Conservation (phyloP, 2,329 filamentous ascomycete species). For the Colletotrichum aenigma region DNA sequence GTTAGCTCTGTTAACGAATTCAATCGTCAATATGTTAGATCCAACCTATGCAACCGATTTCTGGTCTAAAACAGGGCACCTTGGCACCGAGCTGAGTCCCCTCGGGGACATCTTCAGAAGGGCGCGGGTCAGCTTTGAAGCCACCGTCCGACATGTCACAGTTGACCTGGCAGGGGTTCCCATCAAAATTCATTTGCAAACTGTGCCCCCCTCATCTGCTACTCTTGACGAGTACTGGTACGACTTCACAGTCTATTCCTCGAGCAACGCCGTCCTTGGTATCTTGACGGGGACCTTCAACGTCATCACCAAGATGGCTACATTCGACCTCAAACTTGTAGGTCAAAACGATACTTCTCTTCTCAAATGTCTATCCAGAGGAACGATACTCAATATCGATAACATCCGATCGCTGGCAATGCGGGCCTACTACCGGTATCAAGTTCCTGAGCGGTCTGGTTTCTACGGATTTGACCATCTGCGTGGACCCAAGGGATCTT, state of each 20-base stretch:
- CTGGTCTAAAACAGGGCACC: slow-evolving; percentile 21
- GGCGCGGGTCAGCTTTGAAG: neutral
- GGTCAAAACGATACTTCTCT: neutral
- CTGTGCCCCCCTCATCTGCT: neutral
- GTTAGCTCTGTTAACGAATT: neutral
- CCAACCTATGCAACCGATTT: slow-evolving; percentile 21
- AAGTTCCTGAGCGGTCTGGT: slow-evolving; percentile 7
- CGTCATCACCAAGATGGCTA: neutral
- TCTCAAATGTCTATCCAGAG: neutral
- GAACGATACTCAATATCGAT: neutral
- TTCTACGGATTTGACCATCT: slow-evolving; percentile 23
- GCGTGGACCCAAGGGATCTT: slow-evolving; percentile 2
- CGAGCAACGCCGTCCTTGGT: neutral
- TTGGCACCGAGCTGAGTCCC: slow-evolving; percentile 12
- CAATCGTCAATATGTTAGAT: neutral
- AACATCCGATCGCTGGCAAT: slow-evolving; percentile 17
- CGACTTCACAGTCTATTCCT: neutral
- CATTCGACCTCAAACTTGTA: neutral
- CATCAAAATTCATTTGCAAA: neutral
- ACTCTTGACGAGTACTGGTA: neutral
- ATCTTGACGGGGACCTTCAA: neutral
- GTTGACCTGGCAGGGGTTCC: neutral
- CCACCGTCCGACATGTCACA: neutral
- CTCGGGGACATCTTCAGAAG: slow-evolving; percentile 15
- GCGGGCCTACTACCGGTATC: slow-evolving; percentile 17